Evolutionary conservation across 2,329 filamentous ascomycete genomes (phyloP).

Genomic region (Fonsecaea pedrosoi): DNA sequence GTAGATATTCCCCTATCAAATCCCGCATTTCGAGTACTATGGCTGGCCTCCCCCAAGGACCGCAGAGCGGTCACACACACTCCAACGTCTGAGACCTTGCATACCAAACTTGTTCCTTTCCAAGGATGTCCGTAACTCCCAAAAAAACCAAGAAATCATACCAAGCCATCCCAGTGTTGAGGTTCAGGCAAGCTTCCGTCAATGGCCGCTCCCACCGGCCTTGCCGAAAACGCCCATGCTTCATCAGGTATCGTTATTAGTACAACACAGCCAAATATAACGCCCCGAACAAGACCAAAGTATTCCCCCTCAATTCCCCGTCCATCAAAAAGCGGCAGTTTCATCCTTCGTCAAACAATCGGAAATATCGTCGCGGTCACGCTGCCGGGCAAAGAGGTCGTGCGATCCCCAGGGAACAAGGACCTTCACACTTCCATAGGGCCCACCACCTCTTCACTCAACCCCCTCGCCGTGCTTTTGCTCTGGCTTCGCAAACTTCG

Average conservation of each 20-base stretch:
- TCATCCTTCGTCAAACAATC: neutral
- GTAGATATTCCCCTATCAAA: neutral
- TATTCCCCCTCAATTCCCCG: slow-evolving; percentile 6
- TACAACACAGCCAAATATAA: slow-evolving; percentile 22
- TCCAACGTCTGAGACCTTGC: neutral
- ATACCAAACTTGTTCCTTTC: neutral
- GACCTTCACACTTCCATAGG: slow-evolving; percentile 57
- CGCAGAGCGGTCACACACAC: neutral
- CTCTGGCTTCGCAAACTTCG: slow-evolving; percentile 45
- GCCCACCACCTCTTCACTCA: slow-evolving; percentile 62
- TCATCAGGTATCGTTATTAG: slow-evolving; percentile 37
- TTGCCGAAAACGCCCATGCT: slow-evolving; percentile 30
- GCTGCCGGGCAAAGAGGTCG: neutral
- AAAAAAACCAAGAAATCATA: neutral
- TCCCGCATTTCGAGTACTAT: neutral
- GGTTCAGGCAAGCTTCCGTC: slow-evolving; percentile 16
- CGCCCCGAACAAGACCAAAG: neutral
- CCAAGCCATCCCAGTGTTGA: neutral
- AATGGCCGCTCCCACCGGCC: slow-evolving; percentile 20
- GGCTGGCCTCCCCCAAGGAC: neutral
- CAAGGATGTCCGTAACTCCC: neutral
- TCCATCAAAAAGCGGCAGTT: neutral
- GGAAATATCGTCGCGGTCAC: neutral
- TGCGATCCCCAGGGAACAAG: neutral
- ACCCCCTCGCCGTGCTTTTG: slow-evolving; percentile 56